Conservation (phyloP, 306 rosid genomes). For the Quercus agrifolia region DNA sequence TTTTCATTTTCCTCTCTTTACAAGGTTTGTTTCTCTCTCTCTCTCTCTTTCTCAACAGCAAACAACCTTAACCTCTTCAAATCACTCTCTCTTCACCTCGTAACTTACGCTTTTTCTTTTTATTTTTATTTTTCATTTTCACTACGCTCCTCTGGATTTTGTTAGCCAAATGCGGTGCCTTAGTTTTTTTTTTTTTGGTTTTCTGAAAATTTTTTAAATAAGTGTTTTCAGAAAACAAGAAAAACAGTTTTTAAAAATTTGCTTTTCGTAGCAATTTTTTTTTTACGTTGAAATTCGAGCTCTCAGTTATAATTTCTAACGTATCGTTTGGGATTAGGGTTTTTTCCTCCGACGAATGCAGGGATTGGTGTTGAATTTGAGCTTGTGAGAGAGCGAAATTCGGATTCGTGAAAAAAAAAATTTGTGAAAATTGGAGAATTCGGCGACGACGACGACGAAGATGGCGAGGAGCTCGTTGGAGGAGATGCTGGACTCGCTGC, state of each 20-base stretch:
- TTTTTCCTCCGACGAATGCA: constrained; percentile 6
- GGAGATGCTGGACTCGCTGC: constrained; percentile 93
- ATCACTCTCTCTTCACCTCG: constrained; percentile 31
- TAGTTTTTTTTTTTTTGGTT: constrained; percentile 2
- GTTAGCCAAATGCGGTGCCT: constrained; percentile 32
- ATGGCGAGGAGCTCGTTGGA: constrained; percentile 83
- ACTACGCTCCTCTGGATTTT: constrained; percentile 36
- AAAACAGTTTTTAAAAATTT: neutral
- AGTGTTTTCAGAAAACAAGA: constrained; percentile 17
- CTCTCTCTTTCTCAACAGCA: neutral
- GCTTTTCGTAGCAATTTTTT: neutral
- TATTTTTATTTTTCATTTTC: neutral
- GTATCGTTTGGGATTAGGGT: constrained; percentile 36
- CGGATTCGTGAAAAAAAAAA: neutral
- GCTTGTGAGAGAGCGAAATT: constrained; percentile 8
- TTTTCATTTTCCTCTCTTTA: constrained; percentile 10
- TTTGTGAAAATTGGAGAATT: constrained; percentile 12
- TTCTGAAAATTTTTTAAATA: neutral
- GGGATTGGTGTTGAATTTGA: constrained; percentile 25
- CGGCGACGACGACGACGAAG: constrained; percentile 66
- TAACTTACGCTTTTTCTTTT: constrained; percentile 23
- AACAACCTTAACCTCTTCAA: constrained; percentile 44
- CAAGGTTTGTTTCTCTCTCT: constrained; percentile 36
- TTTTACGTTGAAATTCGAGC: neutral
- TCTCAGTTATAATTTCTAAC: constrained; percentile 1